Evolutionary conservation across 495 filamentous ascomycete genomes (phyloP).

Genomic region (Margaritispora aquatica): DNA sequence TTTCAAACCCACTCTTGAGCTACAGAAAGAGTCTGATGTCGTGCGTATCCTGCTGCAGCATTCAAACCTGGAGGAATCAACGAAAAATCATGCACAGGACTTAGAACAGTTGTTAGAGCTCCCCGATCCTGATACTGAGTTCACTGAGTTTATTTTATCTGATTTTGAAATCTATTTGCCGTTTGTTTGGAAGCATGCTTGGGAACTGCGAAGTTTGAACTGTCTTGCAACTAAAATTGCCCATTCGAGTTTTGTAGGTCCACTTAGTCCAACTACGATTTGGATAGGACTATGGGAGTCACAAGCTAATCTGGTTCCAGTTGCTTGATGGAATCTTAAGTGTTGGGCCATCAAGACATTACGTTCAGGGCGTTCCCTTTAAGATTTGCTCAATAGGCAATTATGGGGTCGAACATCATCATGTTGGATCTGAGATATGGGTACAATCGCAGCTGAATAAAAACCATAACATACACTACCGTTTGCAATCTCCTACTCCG

Average conservation of each 20-base stretch:
- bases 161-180: conserved; percentile 20
- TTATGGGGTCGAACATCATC: conserved; percentile 44
- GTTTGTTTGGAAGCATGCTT: conserved; percentile 24
- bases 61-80: neutral
- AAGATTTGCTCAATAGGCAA: conserved; percentile 55
- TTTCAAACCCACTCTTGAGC: conserved; percentile 11
- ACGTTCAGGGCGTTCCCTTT: conserved; percentile 50
- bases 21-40: neutral
- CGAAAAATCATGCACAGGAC: too few species aligned
- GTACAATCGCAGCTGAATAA: conserved; percentile 43
- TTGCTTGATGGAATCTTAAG: conserved; percentile 54
- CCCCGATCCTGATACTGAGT: conserved; percentile 3
- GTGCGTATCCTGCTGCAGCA: neutral
- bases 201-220: conserved; percentile 48
- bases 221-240: conserved; percentile 31
- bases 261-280: neutral
- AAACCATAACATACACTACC: conserved; percentile 50
- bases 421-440: conserved; percentile 50
- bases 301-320: neutral
- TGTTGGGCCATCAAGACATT: conserved; percentile 33
- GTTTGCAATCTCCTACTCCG: conserved; percentile 41
- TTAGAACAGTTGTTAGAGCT: too few species aligned
- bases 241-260: conserved; percentile 23
- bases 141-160: conserved; percentile 10
- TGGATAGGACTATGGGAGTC: neutral